Evolutionary conservation across 768 basidiomycete species (phyloP), one percentile per base, ranked within the genome.

Genomic region (Pholiota molesta): DNA sequence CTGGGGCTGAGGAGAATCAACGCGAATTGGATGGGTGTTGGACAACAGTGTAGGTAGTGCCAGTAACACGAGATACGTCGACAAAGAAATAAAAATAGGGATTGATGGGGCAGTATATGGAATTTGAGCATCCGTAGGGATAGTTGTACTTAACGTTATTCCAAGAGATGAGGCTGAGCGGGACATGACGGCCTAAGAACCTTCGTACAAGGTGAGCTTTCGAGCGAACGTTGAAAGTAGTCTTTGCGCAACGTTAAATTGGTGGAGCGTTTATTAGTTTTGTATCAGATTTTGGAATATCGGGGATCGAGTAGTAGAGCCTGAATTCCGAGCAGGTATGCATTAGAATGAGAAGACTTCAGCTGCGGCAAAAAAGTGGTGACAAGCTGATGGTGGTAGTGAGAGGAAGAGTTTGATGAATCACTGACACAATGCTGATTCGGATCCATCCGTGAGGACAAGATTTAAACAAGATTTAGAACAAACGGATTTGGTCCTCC

Each of bases 61-160:
- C 52, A 86, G 72, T 17, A 88, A 73, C 70, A 79, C 83, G 13
- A 90, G 65, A 63, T 86, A 86, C n/a, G 82, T 79, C n/a, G 78
- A 67, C 9, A 85, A 65, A 42, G 83, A 75, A 55, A 88, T 75
- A 8, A 88, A 72, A 26, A 68, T 39, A 6, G 77, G 73, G n/a
- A 74, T 57, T 0, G 67, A 52, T 13, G 78, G 78, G 13, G 69
- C 62, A 52, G 69, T 63, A 66, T 78, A 78, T 33, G 62, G 37
- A 28, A 63, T 55, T 52, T 69, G 68, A 13, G 31, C 45, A 33
- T 26, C 35, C 16, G 57, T 58, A 23, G 57, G 57, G 4, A 58
- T 58, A 23, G 45, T 39, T 16, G 57, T 51, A 11, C 33, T 51
- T 10, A 58, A 35, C 9, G 45, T 23, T 49, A 26, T 49, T 26